Conservation (phyloP, 164 flowering plant genomes). For the Hamamelis virginiana region DNA sequence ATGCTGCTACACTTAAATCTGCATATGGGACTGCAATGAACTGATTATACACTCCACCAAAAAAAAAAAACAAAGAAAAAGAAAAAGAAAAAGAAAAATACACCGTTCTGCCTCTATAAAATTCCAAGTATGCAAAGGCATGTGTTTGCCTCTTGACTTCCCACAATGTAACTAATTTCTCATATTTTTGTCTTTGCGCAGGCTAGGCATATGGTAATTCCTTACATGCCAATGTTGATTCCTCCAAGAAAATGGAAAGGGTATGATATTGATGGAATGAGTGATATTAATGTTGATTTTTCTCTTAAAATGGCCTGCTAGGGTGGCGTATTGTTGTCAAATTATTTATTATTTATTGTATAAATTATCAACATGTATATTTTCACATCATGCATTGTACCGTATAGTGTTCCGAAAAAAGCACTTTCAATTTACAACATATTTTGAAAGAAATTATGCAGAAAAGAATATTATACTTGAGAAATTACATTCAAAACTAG, state of each 20-base stretch:
- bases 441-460: too few relatives aligned
- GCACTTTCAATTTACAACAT: too few relatives aligned
- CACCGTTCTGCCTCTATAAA: too few relatives aligned
- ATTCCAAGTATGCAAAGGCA: too few relatives aligned
- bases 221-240: constrained; percentile 91
- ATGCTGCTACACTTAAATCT: too few relatives aligned
- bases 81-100: too few relatives aligned
- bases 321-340: neutral
- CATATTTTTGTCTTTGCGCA: constrained; percentile 33
- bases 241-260: constrained; percentile 94
- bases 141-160: neutral
- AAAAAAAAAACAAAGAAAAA: too few relatives aligned
- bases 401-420: too few relatives aligned
- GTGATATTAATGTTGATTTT: neutral
- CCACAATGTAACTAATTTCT: neutral
- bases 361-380: neutral
- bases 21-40: too few relatives aligned
- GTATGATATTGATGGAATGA: constrained; percentile 38
- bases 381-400: neutral
- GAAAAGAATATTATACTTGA: too few relatives aligned
- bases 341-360: neutral
- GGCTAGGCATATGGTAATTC: constrained; percentile 79
- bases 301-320: neutral
- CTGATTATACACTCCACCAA: too few relatives aligned
- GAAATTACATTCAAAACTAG: too few relatives aligned